A percentile compares a stretch with the other conserved stretches of the same genome.
phyloP scores from a whole-genome alignment of 495 filamentous ascomycete species.

The Margaritispora aquatica region DNA sequence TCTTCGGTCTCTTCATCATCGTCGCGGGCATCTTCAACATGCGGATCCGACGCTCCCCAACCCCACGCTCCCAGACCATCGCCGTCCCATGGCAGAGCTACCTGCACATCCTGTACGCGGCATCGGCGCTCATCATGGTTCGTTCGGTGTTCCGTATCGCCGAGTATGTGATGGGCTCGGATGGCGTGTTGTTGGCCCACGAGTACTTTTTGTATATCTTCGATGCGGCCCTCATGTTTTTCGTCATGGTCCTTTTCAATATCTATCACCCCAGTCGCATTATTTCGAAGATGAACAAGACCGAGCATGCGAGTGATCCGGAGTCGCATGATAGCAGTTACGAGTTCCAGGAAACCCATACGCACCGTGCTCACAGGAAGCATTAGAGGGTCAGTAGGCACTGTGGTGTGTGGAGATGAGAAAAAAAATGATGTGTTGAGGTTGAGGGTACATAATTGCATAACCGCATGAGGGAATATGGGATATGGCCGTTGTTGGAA shows the following conservation, averaged over 20 bases:
- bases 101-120: slow-evolving; percentile 38
- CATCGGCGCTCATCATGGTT: slow-evolving; percentile 48
- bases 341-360: neutral
- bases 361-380: neutral
- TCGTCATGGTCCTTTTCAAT: slow-evolving; percentile 39
- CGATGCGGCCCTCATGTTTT: slow-evolving; percentile 48
- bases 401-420: no score
- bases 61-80: slow-evolving; percentile 7
- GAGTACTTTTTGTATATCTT: slow-evolving; percentile 25
- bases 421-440: neutral
- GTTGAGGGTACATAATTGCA: neutral
- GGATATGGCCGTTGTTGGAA: no score
- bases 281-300: slow-evolving; percentile 1
- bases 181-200: slow-evolving; percentile 27
- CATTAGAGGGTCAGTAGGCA: neutral
- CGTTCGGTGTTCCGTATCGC: slow-evolving; percentile 50
- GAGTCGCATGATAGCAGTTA: slow-evolving; percentile 4
- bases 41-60: slow-evolving; percentile 19
- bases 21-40: slow-evolving; percentile 33
- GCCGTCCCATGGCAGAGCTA: slow-evolving; percentile 19
- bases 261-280: slow-evolving; percentile 43
- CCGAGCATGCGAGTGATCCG: neutral
- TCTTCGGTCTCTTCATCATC: slow-evolving; percentile 45
- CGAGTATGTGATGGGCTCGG: slow-evolving; percentile 50
- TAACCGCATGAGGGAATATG: no score